These are phyloP conservation scores for Tricholoma flavovirens DNA, from an alignment of 768 basidiomycete species.

Conservation along the genomic window DNA sequence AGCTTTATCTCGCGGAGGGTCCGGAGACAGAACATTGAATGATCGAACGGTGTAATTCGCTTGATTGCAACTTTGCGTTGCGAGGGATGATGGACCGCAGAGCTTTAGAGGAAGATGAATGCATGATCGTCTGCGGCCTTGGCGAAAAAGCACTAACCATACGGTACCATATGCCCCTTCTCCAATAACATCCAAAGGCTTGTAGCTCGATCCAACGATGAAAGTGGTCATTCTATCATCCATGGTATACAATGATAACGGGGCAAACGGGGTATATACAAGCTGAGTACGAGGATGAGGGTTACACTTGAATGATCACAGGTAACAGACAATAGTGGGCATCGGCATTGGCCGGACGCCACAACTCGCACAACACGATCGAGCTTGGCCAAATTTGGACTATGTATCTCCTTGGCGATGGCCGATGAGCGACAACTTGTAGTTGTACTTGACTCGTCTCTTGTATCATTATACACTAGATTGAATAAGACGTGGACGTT, in stretches of 20 bases:
- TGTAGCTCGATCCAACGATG: conserved; percentile 52
- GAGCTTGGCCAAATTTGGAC: neutral
- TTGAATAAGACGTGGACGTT: no score
- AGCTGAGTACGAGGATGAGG: neutral
- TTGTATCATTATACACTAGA: no score
- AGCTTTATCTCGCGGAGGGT: conserved; percentile 91
- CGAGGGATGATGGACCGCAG: conserved; percentile 72
- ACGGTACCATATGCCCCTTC: conserved; percentile 96
- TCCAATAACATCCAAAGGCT: conserved; percentile 79
- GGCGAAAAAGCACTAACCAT: conserved; percentile 32
- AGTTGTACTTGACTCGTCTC: no score
- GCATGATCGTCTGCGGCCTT: conserved; percentile 1
- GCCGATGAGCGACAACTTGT: no score
- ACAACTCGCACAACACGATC: neutral
- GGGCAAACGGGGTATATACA: neutral
- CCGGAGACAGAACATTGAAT: conserved; percentile 85
- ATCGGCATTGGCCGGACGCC: neutral
- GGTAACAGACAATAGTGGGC: neutral
- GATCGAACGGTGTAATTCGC: conserved; percentile 92
- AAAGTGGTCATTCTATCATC: conserved; percentile 35
- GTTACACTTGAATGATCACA: neutral
- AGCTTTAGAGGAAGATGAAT: conserved; percentile 32
- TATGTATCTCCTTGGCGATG: neutral
- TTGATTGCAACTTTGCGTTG: conserved; percentile 92
- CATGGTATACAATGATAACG: conserved; percentile 8